Conservation (phyloP, 2,329 filamentous ascomycete genomes). For the Colletotrichum siamense region DNA sequence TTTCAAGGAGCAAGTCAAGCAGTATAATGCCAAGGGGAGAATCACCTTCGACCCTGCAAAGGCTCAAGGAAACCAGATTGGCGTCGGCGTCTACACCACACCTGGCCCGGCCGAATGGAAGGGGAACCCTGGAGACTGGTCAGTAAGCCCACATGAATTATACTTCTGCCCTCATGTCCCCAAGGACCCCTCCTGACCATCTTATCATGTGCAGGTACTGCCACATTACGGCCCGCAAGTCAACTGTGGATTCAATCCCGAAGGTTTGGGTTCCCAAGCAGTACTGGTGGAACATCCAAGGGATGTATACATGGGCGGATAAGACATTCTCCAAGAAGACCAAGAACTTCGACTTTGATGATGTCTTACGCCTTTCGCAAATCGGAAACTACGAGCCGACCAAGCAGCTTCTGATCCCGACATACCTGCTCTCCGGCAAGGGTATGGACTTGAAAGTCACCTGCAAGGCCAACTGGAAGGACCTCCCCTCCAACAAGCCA, state of each 20-base stretch:
- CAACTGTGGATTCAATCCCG: too few species aligned
- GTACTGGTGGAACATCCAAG: neutral
- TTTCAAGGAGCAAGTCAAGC: too few species aligned
- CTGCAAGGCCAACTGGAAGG: neutral
- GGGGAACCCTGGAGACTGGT: too few species aligned
- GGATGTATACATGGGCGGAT: neutral
- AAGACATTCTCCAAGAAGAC: neutral
- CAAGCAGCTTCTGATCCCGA: neutral
- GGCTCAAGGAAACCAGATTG: too few species aligned
- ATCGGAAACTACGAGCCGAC: neutral
- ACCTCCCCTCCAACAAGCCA: rapidly evolving
- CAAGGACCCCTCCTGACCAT: too few species aligned
- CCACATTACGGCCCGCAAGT: too few species aligned
- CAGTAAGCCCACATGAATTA: rapidly evolving
- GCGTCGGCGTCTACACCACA: too few species aligned
- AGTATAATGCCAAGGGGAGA: too few species aligned
- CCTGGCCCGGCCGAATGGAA: too few species aligned
- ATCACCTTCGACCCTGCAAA: too few species aligned
- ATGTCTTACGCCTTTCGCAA: neutral
- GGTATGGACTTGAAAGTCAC: neutral
- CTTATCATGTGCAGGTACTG: too few species aligned
- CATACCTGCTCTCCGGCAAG: neutral
- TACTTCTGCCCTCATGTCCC: rapidly evolving
- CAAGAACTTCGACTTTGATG: neutral
- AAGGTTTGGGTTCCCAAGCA: neutral